Base-by-base conservation (phyloP, 106 monocot species). In the Dioscorea alata region DNA sequence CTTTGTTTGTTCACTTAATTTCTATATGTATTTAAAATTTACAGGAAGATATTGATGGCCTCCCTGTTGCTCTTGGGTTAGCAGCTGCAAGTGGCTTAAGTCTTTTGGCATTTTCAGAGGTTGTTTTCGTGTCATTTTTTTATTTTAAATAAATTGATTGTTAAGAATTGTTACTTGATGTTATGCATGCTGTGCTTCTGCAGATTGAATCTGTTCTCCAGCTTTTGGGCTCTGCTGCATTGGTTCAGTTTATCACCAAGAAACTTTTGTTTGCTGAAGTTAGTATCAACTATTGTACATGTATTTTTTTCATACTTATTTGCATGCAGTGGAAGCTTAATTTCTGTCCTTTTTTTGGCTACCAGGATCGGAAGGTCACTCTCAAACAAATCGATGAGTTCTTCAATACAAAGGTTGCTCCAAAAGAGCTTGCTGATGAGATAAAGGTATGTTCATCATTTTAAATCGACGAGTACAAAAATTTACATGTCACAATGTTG, bases 141-240 rank as follows among this genome's bases (percentile, higher is more conserved):
- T 10, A 23, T 53, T 32, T 23, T 1, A 58, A 49, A 15, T 4
- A 35, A 22, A 15, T 21, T 72, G 21, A 63, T 63, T 49, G n/a
- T 42, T 2, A 28, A 10, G 42, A 42, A 42, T 42, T 10, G 33
- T 18, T 18, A 32, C 3, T 20, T 61, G 24, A n/a, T 4, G 5
- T 65, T 21, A 35, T 23, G 16, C 33, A 17, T 57, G 5, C 16
- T 25, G 66, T 57, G 48, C 23, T 71, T 19, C 23, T 87, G 75
- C 81, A 96, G 96, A 76, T 92, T 58, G 96, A 96, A 75, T 89
- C 92, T 57, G 52, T 96, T 56, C 89, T 92, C 23, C 96, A 96
- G 79, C 78, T 96, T 60, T 66, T 96, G 71, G 96, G 96, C 12
- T 92, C 96, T 59, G 92, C 89, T 63, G 96, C 96, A 12, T 59